A percentile compares a stretch with the other conserved stretches of the same genome.
Conservation (phyloP, 2,329 filamentous ascomycete genomes). For the Cladosporium sp. region DNA sequence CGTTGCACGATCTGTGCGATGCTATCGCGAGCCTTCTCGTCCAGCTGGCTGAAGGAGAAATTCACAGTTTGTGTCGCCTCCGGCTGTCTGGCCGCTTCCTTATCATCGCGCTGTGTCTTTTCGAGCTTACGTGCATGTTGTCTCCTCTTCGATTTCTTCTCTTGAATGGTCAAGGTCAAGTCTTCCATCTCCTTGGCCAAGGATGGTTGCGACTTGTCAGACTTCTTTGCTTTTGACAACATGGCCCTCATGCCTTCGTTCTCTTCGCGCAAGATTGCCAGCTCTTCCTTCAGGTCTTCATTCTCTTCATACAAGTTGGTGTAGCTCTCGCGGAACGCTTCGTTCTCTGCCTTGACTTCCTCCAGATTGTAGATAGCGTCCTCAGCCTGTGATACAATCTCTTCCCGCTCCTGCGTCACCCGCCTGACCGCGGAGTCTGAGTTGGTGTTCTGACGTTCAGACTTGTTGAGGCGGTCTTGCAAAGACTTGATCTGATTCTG, state of each 20-base stretch:
- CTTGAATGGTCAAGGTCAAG: constrained; percentile 32
- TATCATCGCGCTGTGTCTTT: neutral
- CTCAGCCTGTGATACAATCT: constrained; percentile 62
- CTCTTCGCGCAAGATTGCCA: constrained; percentile 42
- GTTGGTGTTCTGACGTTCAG: constrained; percentile 62
- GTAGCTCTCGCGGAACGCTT: constrained; percentile 55
- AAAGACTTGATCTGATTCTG: constrained; percentile 62
- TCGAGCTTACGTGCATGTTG: neutral
- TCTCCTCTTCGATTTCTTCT: constrained; percentile 15
- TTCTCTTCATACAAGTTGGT: constrained; percentile 75
- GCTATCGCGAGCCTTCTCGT: constrained; percentile 19
- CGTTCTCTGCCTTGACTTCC: constrained; percentile 49
- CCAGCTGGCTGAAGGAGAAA: constrained; percentile 15
- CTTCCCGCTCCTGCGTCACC: constrained; percentile 64
- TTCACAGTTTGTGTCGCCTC: constrained; percentile 15
- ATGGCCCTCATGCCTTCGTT: constrained; percentile 43
- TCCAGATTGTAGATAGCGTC: constrained; percentile 60
- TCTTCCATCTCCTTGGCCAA: constrained; percentile 21
- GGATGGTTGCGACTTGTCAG: neutral
- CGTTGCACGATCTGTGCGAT: constrained; percentile 19
- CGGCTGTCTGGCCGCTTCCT: neutral
- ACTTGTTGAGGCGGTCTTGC: constrained; percentile 62
- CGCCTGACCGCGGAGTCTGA: constrained; percentile 64
- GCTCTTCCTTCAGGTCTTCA: constrained; percentile 60
- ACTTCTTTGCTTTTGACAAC: constrained; percentile 35